Percentiles rank a stretch among this genome's conserved stretches.
phyloP scores from a whole-genome alignment of 2,329 filamentous ascomycete species.

The Penicillium hesseltinei region DNA sequence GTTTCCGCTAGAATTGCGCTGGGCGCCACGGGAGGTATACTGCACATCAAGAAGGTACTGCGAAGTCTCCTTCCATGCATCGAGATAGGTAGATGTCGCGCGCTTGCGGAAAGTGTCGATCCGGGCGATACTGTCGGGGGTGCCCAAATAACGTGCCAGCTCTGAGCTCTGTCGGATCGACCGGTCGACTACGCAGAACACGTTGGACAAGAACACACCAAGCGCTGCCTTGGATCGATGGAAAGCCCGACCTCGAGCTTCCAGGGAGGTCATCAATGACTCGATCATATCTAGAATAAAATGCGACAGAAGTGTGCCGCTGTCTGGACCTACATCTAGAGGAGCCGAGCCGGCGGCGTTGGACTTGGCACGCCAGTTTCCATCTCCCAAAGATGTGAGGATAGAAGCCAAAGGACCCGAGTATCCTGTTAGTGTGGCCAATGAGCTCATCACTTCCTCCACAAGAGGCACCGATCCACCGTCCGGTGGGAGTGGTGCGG shows the following conservation, averaged over 20 bases:
- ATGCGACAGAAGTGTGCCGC: slow-evolving; percentile 80
- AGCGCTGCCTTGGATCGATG: slow-evolving; percentile 75
- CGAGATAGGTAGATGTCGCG: slow-evolving; percentile 75
- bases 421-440: slow-evolving; percentile 85
- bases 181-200: slow-evolving; percentile 77
- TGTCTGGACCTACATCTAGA: slow-evolving; percentile 86
- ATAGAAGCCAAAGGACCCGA: slow-evolving; percentile 82
- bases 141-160: slow-evolving; percentile 65
- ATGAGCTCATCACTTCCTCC: slow-evolving; percentile 77
- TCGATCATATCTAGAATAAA: slow-evolving; percentile 91
- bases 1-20: slow-evolving; percentile 65
- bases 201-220: slow-evolving; percentile 90
- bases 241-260: slow-evolving; percentile 68
- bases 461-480: slow-evolving; percentile 76
- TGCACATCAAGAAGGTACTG: slow-evolving; percentile 84
- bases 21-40: slow-evolving; percentile 72
- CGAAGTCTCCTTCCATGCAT: slow-evolving; percentile 85
- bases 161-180: slow-evolving; percentile 75
- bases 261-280: slow-evolving; percentile 69
- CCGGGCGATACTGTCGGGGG: slow-evolving; percentile 60
- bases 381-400: slow-evolving; percentile 87
- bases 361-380: slow-evolving; percentile 72
- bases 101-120: slow-evolving; percentile 87
- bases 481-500: slow-evolving; percentile 71
- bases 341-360: slow-evolving; percentile 66